phyloP scores from a whole-genome alignment of 2,329 filamentous ascomycete species.

The Alternaria ethzedia region DNA sequence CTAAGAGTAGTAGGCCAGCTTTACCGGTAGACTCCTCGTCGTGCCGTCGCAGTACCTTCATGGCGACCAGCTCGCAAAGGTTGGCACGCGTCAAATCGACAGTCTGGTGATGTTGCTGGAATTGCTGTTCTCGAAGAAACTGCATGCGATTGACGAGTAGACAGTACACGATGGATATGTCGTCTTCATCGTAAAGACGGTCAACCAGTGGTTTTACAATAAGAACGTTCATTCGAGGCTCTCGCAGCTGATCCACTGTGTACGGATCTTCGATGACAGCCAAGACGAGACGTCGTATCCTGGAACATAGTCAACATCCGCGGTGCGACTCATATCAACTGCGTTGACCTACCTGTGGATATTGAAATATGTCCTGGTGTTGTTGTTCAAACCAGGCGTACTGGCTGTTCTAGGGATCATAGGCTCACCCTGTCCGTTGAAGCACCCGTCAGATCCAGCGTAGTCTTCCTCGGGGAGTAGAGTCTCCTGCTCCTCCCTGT shows the following conservation, averaged over 20 bases:
- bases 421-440: slow-evolving; percentile 45
- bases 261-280: slow-evolving; percentile 66
- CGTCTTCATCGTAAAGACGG: slow-evolving; percentile 77
- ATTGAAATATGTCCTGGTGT: slow-evolving; percentile 76
- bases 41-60: slow-evolving; percentile 77
- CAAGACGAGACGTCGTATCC: slow-evolving; percentile 54
- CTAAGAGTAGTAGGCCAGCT: slow-evolving; percentile 73
- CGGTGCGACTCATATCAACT: not conserved
- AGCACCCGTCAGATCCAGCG: slow-evolving; percentile 56
- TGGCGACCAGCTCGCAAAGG: slow-evolving; percentile 80
- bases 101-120: slow-evolving; percentile 78
- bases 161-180: slow-evolving; percentile 85
- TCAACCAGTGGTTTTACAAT: slow-evolving; percentile 84
- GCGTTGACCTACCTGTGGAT: slow-evolving; percentile 65
- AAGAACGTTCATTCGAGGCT: slow-evolving; percentile 80
- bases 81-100: slow-evolving; percentile 79
- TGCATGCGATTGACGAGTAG: slow-evolving; percentile 81
- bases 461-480: slow-evolving; percentile 53
- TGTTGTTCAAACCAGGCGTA: slow-evolving; percentile 62
- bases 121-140: slow-evolving; percentile 78
- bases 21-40: slow-evolving; percentile 77
- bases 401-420: slow-evolving; percentile 48
- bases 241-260: slow-evolving; percentile 77
- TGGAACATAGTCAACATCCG: slow-evolving; percentile 8
- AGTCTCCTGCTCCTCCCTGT: slow-evolving; percentile 57